Percentiles rank a stretch among this genome's conserved stretches.
phyloP scores from a whole-genome alignment of 148 eudicot species.

The Simmondsia chinensis region DNA sequence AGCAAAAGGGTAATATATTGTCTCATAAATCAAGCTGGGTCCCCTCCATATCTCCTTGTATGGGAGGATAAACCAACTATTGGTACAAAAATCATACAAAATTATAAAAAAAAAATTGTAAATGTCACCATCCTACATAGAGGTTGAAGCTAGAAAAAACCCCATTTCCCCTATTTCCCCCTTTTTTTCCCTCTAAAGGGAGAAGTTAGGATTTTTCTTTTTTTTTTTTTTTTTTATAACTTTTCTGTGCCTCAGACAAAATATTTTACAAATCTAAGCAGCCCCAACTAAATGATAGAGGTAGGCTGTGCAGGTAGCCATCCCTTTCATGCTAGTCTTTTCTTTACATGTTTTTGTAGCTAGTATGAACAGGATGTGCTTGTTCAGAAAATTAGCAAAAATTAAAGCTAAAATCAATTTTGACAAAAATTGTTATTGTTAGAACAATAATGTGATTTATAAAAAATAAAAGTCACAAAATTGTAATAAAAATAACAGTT shows the following conservation, averaged over 20 bases:
- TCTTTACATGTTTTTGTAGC: slow-evolving; percentile 27
- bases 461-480: no score
- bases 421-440: slow-evolving; percentile 14
- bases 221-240: slow-evolving; percentile 22
- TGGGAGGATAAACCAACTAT: slow-evolving; percentile 23
- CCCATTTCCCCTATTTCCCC: slow-evolving; percentile 18
- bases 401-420: slow-evolving; percentile 20
- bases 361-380: slow-evolving; percentile 20
- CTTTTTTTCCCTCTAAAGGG: slow-evolving; percentile 29
- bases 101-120: slow-evolving; percentile 1
- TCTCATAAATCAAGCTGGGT: slow-evolving; percentile 27
- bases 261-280: slow-evolving; percentile 17
- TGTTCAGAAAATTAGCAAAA: slow-evolving; percentile 2
- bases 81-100: not conserved
- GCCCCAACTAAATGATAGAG: slow-evolving; percentile 29
- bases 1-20: slow-evolving; percentile 21
- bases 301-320: slow-evolving; percentile 19
- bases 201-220: slow-evolving; percentile 28
- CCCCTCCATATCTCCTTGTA: slow-evolving; percentile 32
- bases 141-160: slow-evolving; percentile 18
- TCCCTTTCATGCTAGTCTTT: slow-evolving; percentile 28
- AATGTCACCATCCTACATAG: slow-evolving; percentile 27
- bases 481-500: no score
- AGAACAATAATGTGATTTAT: no score
- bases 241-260: slow-evolving; percentile 32